Percentiles rank a stretch among this genome's conserved stretches.
phyloP scores from a whole-genome alignment of 2,329 filamentous ascomycete genomes.

The Fusarium protoensiforme region DNA sequence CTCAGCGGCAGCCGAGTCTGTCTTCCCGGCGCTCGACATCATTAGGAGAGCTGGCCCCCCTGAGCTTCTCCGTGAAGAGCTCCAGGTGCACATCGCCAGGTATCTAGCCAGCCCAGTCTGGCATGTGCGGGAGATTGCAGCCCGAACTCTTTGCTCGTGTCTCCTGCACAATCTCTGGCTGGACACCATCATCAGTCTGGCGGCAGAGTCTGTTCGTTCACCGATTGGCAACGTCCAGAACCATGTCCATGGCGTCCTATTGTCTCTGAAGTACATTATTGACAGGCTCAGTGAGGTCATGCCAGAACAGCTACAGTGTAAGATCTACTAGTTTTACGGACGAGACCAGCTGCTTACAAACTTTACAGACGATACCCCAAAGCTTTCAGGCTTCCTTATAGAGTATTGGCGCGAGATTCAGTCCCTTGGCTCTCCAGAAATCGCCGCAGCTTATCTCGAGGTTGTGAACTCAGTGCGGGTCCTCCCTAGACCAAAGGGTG shows the following conservation, averaged over 20 bases:
- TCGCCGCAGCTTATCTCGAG: constrained; percentile 59
- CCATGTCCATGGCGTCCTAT: constrained; percentile 66
- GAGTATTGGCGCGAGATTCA: constrained; percentile 38
- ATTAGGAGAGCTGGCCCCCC: constrained; percentile 78
- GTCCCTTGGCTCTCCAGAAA: constrained; percentile 51
- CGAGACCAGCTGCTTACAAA: constrained; percentile 25
- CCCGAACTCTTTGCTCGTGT: constrained; percentile 75
- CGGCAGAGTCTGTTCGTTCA: constrained; percentile 45
- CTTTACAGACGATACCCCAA: constrained; percentile 44
- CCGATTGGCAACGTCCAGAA: constrained; percentile 56
- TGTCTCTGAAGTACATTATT: constrained; percentile 67
- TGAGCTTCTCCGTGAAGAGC: constrained; percentile 61
- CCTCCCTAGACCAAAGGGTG: constrained; percentile 39
- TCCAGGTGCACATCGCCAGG: constrained; percentile 67
- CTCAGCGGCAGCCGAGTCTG: constrained; percentile 69
- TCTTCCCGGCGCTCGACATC: constrained; percentile 87
- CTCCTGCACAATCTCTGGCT: constrained; percentile 64
- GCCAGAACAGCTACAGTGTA: constrained; percentile 55
- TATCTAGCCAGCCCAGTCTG: constrained; percentile 78
- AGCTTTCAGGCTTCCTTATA: constrained; percentile 45
- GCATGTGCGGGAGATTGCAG: constrained; percentile 85
- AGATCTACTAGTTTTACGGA: constrained; percentile 32
- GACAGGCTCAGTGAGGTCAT: constrained; percentile 63
- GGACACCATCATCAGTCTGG: constrained; percentile 50
- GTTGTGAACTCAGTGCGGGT: constrained; percentile 56